A percentile compares a stretch with the other conserved stretches of the same genome.
Conservation (phyloP, 257 asterid genomes). For the Forsythia viridissima region DNA sequence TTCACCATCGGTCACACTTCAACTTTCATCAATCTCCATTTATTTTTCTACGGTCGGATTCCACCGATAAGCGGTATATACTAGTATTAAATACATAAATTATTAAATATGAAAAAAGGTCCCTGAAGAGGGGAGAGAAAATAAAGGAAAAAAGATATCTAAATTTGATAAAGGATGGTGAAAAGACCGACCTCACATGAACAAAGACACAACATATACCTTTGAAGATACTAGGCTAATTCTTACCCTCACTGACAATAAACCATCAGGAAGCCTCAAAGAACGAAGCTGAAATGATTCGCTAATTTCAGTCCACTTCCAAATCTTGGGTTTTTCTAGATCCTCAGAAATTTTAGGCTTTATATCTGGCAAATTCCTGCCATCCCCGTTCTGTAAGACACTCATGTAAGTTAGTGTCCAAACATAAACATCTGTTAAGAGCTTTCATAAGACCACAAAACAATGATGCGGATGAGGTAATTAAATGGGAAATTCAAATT, state of each 20-base stretch:
- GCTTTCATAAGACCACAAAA: neutral
- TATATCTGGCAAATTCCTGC: constrained; percentile 39
- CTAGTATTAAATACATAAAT: no score
- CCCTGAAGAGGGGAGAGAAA: no score
- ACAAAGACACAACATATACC: neutral
- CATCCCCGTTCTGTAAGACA: constrained; percentile 44
- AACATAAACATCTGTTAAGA: constrained; percentile 3
- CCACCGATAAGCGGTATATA: no score
- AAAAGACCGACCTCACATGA: neutral
- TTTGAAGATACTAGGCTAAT: neutral
- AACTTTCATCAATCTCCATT: no score
- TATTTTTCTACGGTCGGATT: no score
- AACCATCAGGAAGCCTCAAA: constrained; percentile 57
- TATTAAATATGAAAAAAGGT: no score
- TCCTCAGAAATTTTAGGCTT: constrained; percentile 47
- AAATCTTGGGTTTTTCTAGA: constrained; percentile 48
- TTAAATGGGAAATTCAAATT: constrained; percentile 3
- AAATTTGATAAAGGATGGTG: neutral
- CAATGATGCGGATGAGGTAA: neutral
- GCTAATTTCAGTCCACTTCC: constrained; percentile 55
- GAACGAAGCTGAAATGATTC: constrained; percentile 59
- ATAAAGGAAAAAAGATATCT: neutral
- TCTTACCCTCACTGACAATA: constrained; percentile 51
- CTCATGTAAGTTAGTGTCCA: neutral
- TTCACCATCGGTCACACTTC: no score